Conservation (phyloP, 2,329 filamentous ascomycete genomes). For the Metarhizium robertsii region DNA sequence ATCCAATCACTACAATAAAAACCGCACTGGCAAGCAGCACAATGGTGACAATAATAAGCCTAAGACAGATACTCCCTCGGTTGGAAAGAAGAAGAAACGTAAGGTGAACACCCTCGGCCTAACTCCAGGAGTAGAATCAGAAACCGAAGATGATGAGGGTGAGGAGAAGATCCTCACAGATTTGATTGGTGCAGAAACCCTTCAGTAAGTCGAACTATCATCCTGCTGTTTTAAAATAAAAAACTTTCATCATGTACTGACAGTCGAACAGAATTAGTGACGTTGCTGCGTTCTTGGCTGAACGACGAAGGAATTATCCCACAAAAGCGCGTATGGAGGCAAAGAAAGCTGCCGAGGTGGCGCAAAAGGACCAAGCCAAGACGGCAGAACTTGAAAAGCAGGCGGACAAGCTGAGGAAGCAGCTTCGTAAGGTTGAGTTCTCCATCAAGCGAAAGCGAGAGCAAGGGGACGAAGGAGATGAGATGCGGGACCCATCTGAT, state of each 20-base stretch:
- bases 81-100: slow-evolving; percentile 60
- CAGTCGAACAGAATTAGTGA: slow-evolving; percentile 49
- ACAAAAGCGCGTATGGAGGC: slow-evolving; percentile 62
- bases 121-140: slow-evolving; percentile 55
- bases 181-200: slow-evolving; percentile 44
- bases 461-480: slow-evolving; percentile 57
- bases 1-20: slow-evolving; percentile 23
- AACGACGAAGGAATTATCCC: slow-evolving; percentile 71
- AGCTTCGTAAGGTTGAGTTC: slow-evolving; percentile 62
- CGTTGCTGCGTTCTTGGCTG: slow-evolving; percentile 69
- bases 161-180: slow-evolving; percentile 60
- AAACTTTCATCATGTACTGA: not conserved
- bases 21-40: slow-evolving; percentile 8
- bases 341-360: slow-evolving; percentile 43
- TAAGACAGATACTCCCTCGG: slow-evolving; percentile 33
- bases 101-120: slow-evolving; percentile 65
- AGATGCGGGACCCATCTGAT: slow-evolving; percentile 47
- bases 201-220: slow-evolving; percentile 35
- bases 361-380: slow-evolving; percentile 46
- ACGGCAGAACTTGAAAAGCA: slow-evolving; percentile 49
- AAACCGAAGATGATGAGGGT: slow-evolving; percentile 56
- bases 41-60: slow-evolving; percentile 10
- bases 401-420: slow-evolving; percentile 52
- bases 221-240: not conserved
- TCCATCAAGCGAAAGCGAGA: slow-evolving; percentile 61